Base-by-base conservation (phyloP, 176 grass and related monocot genomes). In the Dactylis glomerata region DNA sequence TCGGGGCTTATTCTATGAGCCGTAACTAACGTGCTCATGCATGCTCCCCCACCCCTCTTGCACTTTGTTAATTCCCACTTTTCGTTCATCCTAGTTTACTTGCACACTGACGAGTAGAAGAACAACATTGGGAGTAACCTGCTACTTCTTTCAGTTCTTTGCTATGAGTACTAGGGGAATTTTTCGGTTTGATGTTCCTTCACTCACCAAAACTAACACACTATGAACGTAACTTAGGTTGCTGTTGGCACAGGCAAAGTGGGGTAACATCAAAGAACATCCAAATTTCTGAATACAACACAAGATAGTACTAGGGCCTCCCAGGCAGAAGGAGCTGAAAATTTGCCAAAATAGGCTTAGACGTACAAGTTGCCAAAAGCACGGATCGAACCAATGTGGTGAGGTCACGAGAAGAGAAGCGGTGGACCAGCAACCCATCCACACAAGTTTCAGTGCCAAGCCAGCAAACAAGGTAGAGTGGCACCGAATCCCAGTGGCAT, bases 401-500 rank as follows among this genome's bases (percentile, higher is more conserved):
- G 70, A 86, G 45, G 73, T 36, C 37, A 38, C 45, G 45, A 28
- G 49, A 41, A 77, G 45, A 28, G 49, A 41, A 77, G 38, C 76
- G 46, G 59, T 32, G 68, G 10, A n/a, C 64, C 64, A 14, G 59
- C 70, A 36, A 34, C 37, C 37, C 37, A 82, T 65, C 87, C 38
- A 67, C 64, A 52, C 72, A 33, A 33, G 72, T 90, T 90, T 86
- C 80, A 40, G 84, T 58, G 84, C 84, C 40, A 87, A 87, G 80
- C 67, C 67, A 80, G 49, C 68, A 68, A 87, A 76, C 81, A 73
- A 65, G 26, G 13, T 3, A 30, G 22, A 32, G n/a, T 81, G 75
- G 72, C 76, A 49, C 73, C 50, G 28, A 91, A 75, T 85, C 70
- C 38, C 67, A 80, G 71, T 71, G 37, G 41, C 40, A 5, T 47